These are phyloP conservation scores for Botryosphaeria dothidea DNA, from an alignment of 2,329 filamentous ascomycete genomes.

Conservation along the genomic window DNA sequence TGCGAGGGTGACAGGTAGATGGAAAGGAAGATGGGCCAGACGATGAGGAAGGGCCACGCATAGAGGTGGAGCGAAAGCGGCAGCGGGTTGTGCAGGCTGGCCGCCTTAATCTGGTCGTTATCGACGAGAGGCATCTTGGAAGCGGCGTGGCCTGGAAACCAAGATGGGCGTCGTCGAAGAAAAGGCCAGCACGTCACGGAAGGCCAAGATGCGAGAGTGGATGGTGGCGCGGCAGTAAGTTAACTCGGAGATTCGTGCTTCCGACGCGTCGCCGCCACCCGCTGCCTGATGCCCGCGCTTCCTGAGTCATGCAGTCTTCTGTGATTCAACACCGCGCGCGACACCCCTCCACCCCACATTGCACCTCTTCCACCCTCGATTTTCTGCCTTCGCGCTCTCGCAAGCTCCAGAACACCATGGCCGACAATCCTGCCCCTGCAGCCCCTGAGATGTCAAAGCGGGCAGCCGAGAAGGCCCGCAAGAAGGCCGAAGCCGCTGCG, in stretches of 20 bases:
- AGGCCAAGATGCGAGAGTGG: conserved; percentile 3
- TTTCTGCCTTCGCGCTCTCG: not conserved
- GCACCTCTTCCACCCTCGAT: not conserved
- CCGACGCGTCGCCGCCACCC: conserved; percentile 9
- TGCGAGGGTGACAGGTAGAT: conserved; percentile 80
- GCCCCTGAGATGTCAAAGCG: conserved; percentile 42
- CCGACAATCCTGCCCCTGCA: conserved; percentile 5
- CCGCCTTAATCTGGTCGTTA: conserved; percentile 83
- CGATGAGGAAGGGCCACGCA: conserved; percentile 85
- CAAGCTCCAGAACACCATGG: conserved; percentile 3
- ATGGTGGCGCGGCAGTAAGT: not conserved
- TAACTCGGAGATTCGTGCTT: conserved; percentile 13
- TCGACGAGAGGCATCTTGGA: conserved; percentile 71
- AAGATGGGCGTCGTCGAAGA: conserved; percentile 15
- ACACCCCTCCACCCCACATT: conserved; percentile 14
- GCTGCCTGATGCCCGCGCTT: too few relatives aligned
- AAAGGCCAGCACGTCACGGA: conserved; percentile 12
- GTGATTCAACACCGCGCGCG: conserved; percentile 11
- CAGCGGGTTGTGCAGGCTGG: conserved; percentile 87
- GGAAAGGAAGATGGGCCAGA: conserved; percentile 90
- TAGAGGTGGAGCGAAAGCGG: conserved; percentile 81
- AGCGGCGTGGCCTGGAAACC: conserved; percentile 6
- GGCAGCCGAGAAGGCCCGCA: conserved; percentile 51
- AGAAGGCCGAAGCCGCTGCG: conserved; percentile 49
- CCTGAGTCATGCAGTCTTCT: conserved; percentile 14